These are phyloP conservation scores for Microcos paniculata DNA, from an alignment of 345 rosid species.

Conservation along the genomic window DNA sequence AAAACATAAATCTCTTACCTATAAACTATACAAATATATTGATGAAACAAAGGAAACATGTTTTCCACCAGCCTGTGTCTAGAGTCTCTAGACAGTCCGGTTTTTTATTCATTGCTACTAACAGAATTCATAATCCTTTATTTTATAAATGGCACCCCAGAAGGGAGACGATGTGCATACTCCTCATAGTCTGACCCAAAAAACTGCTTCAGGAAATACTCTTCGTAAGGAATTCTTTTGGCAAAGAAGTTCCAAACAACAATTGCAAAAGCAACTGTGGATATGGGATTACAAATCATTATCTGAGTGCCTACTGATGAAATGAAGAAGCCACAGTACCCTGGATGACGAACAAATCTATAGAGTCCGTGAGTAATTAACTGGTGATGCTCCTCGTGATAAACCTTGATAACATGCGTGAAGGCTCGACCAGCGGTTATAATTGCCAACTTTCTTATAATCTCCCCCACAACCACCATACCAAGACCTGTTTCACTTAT, in stretches of 20 bases:
- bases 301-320: constrained; percentile 78
- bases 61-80: too few species aligned
- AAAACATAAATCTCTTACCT: too few species aligned
- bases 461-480: constrained; percentile 52
- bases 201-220: constrained; percentile 62
- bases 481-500: constrained; percentile 54
- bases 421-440: constrained; percentile 66
- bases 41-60: too few species aligned
- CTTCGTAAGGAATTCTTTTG: constrained; percentile 59
- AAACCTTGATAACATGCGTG: constrained; percentile 59
- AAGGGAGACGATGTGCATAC: constrained; percentile 49
- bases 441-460: constrained; percentile 53
- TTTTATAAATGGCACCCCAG: constrained; percentile 70
- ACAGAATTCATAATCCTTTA: constrained; percentile 18
- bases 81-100: too few species aligned
- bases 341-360: constrained; percentile 55
- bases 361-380: constrained; percentile 58
- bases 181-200: constrained; percentile 54
- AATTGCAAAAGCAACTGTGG: constrained; percentile 49
- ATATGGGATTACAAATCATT: constrained; percentile 72
- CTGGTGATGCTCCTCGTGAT: constrained; percentile 52
- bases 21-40: too few species aligned
- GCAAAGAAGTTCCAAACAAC: constrained; percentile 70
- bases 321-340: constrained; percentile 64
- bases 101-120: too few species aligned